phyloP scores from a whole-genome alignment of 225 moss, liverwort and hornwort genomes.

The Antitrichia curtipendula region DNA sequence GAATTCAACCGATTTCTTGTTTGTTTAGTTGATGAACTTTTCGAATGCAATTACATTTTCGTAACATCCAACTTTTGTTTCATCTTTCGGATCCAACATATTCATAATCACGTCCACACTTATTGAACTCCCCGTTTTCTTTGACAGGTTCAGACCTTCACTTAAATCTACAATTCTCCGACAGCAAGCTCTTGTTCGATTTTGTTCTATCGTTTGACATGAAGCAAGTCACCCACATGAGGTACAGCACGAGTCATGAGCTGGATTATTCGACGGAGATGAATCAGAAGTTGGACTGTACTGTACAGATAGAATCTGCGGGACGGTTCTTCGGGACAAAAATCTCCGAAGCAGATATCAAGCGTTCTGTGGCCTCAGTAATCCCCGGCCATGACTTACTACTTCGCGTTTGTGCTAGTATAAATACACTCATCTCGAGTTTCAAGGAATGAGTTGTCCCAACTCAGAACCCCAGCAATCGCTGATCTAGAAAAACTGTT shows the following conservation, averaged over 20 bases:
- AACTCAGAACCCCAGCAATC: background rate
- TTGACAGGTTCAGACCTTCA: constrained; percentile 12
- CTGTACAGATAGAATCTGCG: constrained; percentile 9
- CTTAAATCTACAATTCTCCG: constrained; percentile 22
- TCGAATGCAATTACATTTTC: background rate
- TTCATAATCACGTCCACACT: background rate
- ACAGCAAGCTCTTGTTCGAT: constrained; percentile 27
- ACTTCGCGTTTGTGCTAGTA: constrained; percentile 16
- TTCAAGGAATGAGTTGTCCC: background rate
- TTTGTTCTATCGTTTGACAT: constrained; percentile 22
- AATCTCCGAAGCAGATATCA: constrained; percentile 17
- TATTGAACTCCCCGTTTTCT: background rate
- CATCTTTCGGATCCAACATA: background rate
- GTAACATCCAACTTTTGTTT: background rate
- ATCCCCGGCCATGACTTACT: constrained; percentile 7
- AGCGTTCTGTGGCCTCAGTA: constrained; percentile 1
- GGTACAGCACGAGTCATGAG: background rate
- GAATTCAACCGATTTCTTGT: background rate
- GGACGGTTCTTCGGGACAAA: constrained; percentile 10
- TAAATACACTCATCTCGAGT: constrained; percentile 1
- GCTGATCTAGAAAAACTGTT: background rate
- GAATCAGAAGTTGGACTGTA: constrained; percentile 21
- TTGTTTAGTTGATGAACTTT: background rate
- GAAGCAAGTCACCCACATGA: constrained; percentile 8
- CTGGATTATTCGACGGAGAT: background rate